These are phyloP conservation scores for Chlamydomonas sphaeroides DNA, from an alignment of 139 green algal species.

Conservation along the genomic window DNA sequence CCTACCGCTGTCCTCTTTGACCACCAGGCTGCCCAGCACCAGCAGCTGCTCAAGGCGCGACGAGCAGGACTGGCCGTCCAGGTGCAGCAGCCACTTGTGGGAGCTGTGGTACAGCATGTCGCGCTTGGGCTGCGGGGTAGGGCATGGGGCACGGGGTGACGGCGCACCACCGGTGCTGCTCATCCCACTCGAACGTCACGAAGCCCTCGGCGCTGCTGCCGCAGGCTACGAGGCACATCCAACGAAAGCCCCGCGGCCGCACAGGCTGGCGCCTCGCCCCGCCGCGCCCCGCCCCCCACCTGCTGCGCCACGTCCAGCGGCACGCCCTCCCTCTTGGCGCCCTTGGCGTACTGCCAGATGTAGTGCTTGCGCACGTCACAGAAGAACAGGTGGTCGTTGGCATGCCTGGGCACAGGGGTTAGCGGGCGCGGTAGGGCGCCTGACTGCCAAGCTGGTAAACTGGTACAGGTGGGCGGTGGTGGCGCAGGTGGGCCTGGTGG, in stretches of 20 bases:
- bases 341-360: slow-evolving; percentile 16
- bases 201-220: no score
- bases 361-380: slow-evolving; percentile 40
- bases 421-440: no score
- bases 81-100: slow-evolving; percentile 48
- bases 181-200: no score
- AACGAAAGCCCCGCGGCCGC: no score
- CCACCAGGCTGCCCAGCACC: slow-evolving; percentile 38
- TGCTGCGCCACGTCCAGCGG: slow-evolving; percentile 36
- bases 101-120: slow-evolving; percentile 42
- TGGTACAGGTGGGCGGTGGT: no score
- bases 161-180: no score
- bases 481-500: no score
- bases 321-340: background rate
- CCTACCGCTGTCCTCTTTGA: slow-evolving; percentile 51
- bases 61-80: slow-evolving; percentile 47
- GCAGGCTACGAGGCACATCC: no score
- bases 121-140: slow-evolving; percentile 10
- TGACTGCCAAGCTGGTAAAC: no score
- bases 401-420: no score
- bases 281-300: background rate
- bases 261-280: no score
- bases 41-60: slow-evolving; percentile 52
- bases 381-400: background rate
- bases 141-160: no score